Percentiles rank a stretch among this genome's conserved stretches.
Conservation (phyloP, 352 stramenopile genomes). For the Pythium dissotocum region DNA sequence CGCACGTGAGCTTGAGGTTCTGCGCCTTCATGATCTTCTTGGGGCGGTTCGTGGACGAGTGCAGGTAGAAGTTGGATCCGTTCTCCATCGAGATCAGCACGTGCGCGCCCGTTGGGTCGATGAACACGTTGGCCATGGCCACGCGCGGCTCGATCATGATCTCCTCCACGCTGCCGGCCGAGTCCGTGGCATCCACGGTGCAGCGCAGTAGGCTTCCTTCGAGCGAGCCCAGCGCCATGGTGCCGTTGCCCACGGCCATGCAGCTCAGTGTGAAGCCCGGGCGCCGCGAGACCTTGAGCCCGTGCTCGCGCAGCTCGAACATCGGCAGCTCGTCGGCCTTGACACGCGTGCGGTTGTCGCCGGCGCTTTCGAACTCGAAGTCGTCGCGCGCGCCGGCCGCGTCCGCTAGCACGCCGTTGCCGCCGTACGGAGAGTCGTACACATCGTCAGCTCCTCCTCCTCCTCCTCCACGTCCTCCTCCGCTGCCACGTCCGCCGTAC, state of each 20-base stretch:
- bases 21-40: slow-evolving; percentile 89
- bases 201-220: slow-evolving; percentile 83
- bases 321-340: slow-evolving; percentile 80
- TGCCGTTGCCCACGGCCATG: slow-evolving; percentile 77
- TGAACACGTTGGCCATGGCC: slow-evolving; percentile 76
- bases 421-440: slow-evolving; percentile 47
- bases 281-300: slow-evolving; percentile 79
- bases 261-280: slow-evolving; percentile 86
- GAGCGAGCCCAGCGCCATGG: slow-evolving; percentile 82
- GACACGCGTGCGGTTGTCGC: slow-evolving; percentile 41
- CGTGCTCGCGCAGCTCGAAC: slow-evolving; percentile 87
- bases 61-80: slow-evolving; percentile 86
- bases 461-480: slow-evolving; percentile 10
- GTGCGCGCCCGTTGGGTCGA: slow-evolving; percentile 82
- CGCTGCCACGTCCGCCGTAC: slow-evolving; percentile 23
- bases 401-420: slow-evolving; percentile 15
- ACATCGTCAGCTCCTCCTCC: slow-evolving; percentile 15
- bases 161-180: slow-evolving; percentile 69
- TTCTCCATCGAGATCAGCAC: slow-evolving; percentile 88
- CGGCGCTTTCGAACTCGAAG: slow-evolving; percentile 76
- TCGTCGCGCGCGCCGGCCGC: slow-evolving; percentile 53
- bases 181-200: slow-evolving; percentile 78
- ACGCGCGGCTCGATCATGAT: slow-evolving; percentile 90
- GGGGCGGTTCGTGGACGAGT: slow-evolving; percentile 67
- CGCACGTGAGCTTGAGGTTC: slow-evolving; percentile 68